phyloP scores from a whole-genome alignment of 2,329 filamentous ascomycete genomes.

The Aspergillus fumigatus region DNA sequence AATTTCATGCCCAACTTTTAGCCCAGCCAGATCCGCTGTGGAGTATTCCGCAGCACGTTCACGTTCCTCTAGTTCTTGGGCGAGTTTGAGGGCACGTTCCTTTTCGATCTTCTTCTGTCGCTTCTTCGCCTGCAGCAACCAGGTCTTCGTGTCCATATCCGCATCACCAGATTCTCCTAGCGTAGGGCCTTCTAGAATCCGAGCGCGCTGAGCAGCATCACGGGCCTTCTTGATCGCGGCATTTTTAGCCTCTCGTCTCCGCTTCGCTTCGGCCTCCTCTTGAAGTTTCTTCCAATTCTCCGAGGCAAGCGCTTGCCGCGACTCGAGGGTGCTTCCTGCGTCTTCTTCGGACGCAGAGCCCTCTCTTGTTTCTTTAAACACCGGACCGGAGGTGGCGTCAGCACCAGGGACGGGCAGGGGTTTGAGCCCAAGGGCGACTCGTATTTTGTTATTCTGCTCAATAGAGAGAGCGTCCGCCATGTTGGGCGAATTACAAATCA shows the following conservation, averaged over 20 bases:
- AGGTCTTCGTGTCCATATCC: conserved; percentile 73
- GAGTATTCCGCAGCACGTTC: conserved; percentile 75
- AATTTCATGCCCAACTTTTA: conserved; percentile 87
- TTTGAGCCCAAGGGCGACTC: conserved; percentile 82
- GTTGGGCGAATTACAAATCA: conserved; percentile 15
- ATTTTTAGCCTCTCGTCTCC: conserved; percentile 72
- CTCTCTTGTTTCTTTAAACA: conserved; percentile 52
- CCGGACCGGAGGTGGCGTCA: conserved; percentile 44
- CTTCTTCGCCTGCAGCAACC: conserved; percentile 88
- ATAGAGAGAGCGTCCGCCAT: conserved; percentile 64
- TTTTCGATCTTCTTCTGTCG: conserved; percentile 83
- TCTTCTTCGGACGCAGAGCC: conserved; percentile 52
- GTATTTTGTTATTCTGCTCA: conserved; percentile 90
- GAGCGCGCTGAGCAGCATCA: conserved; percentile 72
- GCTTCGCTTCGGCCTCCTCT: conserved; percentile 68
- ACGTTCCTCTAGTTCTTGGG: conserved; percentile 73
- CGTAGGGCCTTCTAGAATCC: conserved; percentile 74
- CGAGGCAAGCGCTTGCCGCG: conserved; percentile 43
- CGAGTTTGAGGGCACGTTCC: conserved; percentile 63
- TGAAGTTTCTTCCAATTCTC: conserved; percentile 54
- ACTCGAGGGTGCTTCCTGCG: conserved; percentile 76
- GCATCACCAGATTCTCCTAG: conserved; percentile 69
- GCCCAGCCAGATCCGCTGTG: conserved; percentile 77
- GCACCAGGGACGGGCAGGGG: conserved; percentile 77
- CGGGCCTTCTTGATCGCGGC: conserved; percentile 81